Evolutionary conservation across 495 filamentous ascomycete species (phyloP), one percentile per base, ranked within the genome.

Genomic region (Penicillium macrosclerotiorum): DNA sequence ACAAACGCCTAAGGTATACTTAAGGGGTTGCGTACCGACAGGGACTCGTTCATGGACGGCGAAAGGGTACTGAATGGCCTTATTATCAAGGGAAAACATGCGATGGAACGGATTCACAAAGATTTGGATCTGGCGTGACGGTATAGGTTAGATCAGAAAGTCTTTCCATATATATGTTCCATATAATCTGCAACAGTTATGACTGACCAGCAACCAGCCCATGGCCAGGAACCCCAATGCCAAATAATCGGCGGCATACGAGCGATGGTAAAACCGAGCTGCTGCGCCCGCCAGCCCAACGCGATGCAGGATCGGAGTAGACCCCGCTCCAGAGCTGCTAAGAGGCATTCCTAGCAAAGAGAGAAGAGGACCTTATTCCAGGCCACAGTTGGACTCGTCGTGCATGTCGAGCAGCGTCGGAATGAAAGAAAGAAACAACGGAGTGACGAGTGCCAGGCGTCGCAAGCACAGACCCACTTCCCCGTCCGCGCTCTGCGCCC

Each of bases 201-300:
- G 23, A 51, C 78, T 25, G 43, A 90, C 86, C 22, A 89, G 42
- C 11, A 88, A 46, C 67, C 88, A 93, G 32, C 75, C 80, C 12
- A 71, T 68, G 6, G 86, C 51, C 13, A 98, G 75, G 22, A 88
- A 55, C 2, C 74, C 73, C 38, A 96, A 77, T 20, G 87, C 91
- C 31, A 95, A 60, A 65, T 92, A 96, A 63, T 98, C 94, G 7
- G 87, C 78, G 11, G 85, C 84, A 68, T 96, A 95, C 1, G 89
- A 88, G 61, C 79, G 83, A 81, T 69, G 68, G 53, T 60, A 75
- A 49, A 76, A 72, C 7, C 71, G 68, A 33, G 68, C 68, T 18
- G 71, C 34, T 11, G 74, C 68, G 5, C 65, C 65, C 14, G 64
- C 37, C 9, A 73, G 38, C 16, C 68, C 71, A 14, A 53, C 33